These are phyloP conservation scores for Funneliformis caledonium DNA, from an alignment of 371 early-diverging fungal species.

Conservation along the genomic window DNA sequence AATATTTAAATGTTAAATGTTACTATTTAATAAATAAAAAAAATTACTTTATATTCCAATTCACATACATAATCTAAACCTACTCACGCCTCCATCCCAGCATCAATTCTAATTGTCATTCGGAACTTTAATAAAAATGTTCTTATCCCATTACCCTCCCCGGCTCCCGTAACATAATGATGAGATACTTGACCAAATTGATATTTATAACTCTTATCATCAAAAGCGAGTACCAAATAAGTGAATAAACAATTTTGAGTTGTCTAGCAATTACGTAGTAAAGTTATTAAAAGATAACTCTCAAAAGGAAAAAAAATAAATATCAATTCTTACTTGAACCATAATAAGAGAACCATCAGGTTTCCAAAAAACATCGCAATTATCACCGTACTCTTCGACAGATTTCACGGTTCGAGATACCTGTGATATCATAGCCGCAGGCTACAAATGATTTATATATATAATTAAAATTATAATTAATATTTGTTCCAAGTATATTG, in stretches of 20 bases:
- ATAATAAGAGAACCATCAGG: conserved; percentile 40
- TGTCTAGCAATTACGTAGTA: not conserved
- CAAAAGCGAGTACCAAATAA: conserved; percentile 32
- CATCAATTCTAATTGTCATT: conserved; percentile 40
- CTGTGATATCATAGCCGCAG: conserved; percentile 39
- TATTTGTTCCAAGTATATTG: not conserved
- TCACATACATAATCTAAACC: not conserved
- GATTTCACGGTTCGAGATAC: conserved; percentile 35
- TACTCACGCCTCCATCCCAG: conserved; percentile 40
- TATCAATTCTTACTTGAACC: conserved; percentile 31
- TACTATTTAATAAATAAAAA: not conserved
- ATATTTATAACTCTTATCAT: conserved; percentile 41
- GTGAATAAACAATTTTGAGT: conserved; percentile 38
- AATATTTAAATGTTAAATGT: not conserved
- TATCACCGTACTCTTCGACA: conserved; percentile 37
- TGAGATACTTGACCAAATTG: conserved; percentile 37
- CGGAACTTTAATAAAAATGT: conserved; percentile 39
- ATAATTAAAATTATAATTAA: not conserved
- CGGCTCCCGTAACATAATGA: conserved; percentile 40
- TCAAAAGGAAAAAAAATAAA: not conserved
- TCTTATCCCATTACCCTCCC: conserved; percentile 40
- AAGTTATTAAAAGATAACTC: not conserved
- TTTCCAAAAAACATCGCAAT: conserved; percentile 40
- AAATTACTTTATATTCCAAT: not conserved
- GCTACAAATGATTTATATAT: conserved; percentile 19